These are phyloP conservation scores for Polytolypa hystricis DNA, from an alignment of 2,329 filamentous ascomycete genomes.

Conservation along the genomic window DNA sequence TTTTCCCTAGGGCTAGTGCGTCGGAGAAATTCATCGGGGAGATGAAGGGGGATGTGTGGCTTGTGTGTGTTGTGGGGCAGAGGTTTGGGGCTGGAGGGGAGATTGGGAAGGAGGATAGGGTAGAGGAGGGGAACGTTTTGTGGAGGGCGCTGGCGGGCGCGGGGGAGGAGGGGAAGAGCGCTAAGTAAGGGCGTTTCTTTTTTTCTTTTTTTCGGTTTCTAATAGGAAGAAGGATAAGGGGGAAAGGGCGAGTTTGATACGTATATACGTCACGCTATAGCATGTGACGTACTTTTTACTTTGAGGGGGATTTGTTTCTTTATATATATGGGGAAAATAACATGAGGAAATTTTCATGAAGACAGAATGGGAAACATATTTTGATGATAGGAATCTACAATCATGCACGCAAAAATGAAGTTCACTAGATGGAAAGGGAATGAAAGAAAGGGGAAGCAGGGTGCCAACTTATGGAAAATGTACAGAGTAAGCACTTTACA, in stretches of 20 bases:
- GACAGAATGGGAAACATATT: no score
- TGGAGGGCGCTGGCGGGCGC: slow-evolving; percentile 28
- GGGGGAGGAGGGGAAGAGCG: slow-evolving; percentile 6
- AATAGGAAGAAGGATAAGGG: not conserved
- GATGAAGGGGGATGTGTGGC: slow-evolving; percentile 61
- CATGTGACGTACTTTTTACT: no score
- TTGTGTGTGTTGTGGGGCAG: slow-evolving; percentile 60
- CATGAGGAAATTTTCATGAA: no score
- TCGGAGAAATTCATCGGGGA: slow-evolving; percentile 61
- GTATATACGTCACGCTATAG: no score
- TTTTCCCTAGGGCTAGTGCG: slow-evolving; percentile 65
- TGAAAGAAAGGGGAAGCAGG: no score
- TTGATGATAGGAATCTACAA: no score
- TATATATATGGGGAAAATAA: no score
- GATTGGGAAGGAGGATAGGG: slow-evolving; percentile 26
- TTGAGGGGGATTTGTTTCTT: no score
- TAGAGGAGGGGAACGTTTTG: slow-evolving; percentile 29
- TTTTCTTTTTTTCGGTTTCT: not conserved
- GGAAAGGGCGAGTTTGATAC: not conserved
- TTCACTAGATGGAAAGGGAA: no score
- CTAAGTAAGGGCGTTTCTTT: not conserved
- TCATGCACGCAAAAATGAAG: no score
- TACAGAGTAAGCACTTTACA: no score
- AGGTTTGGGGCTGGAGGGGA: slow-evolving; percentile 33
- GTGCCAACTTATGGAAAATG: no score